Evolutionary conservation across 2,329 filamentous ascomycete species (phyloP).

Genomic region (Trichoderma cornu-damae): DNA sequence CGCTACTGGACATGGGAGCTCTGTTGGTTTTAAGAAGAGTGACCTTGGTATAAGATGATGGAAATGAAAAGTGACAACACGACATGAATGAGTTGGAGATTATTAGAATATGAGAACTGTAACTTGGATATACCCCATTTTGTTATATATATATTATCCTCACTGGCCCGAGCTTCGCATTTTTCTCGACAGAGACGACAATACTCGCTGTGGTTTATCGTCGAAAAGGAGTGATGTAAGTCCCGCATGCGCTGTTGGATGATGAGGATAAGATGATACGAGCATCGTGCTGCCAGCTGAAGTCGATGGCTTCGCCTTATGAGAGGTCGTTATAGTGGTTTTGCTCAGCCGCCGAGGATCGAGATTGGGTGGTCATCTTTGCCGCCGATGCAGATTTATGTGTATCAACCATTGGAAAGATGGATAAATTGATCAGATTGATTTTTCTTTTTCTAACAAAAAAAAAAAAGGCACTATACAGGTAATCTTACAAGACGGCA

Average conservation of each 20-base stretch:
- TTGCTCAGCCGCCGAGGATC: slow-evolving; percentile 4
- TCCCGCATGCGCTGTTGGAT: not conserved
- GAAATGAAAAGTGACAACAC: no score
- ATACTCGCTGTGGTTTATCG: slow-evolving; percentile 8
- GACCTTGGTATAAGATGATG: no score
- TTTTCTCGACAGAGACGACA: not conserved
- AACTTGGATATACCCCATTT: no score
- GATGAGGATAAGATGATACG: not conserved
- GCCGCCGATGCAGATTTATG: not conserved
- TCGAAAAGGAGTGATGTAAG: slow-evolving; percentile 7
- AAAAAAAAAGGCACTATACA: not conserved
- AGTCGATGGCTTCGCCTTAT: slow-evolving; percentile 1
- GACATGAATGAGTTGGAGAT: no score
- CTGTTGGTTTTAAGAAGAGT: no score
- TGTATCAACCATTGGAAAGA: no score
- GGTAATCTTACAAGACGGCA: not conserved
- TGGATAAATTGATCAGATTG: not conserved
- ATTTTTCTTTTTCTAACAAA: no score
- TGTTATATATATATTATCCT: no score
- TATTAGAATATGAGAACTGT: no score
- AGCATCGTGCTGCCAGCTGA: slow-evolving; percentile 7
- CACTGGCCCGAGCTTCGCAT: not conserved
- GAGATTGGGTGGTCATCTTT: slow-evolving; percentile 1
- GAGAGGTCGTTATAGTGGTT: slow-evolving; percentile 5
- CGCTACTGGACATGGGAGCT: not conserved